Conservation (phyloP, 2,329 filamentous ascomycete species). For the Blastomyces percursus region DNA sequence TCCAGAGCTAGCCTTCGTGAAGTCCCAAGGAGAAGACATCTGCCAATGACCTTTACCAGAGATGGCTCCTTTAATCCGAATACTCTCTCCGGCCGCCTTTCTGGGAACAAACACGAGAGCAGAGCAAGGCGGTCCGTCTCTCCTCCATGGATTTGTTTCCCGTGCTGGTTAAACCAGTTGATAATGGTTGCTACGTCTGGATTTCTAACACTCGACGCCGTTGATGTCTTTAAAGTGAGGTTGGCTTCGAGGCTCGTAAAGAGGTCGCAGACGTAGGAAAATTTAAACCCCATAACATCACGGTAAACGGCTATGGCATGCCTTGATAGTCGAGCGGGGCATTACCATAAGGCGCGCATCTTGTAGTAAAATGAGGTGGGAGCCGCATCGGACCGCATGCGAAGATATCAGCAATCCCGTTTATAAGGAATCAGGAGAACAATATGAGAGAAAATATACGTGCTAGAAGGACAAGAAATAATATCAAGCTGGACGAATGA, state of each 20-base stretch:
- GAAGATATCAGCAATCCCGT: not conserved
- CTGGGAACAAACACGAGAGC: slow-evolving; percentile 64
- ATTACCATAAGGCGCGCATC: not conserved
- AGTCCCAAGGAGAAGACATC: slow-evolving; percentile 53
- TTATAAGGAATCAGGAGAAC: not conserved
- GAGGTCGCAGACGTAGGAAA: slow-evolving; percentile 61
- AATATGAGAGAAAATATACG: not conserved
- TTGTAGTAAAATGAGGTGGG: not conserved
- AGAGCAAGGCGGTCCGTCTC: slow-evolving; percentile 52
- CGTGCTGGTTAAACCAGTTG: slow-evolving; percentile 60
- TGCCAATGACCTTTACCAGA: slow-evolving; percentile 57
- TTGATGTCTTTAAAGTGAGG: slow-evolving; percentile 25
- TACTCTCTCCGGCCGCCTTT: slow-evolving; percentile 64
- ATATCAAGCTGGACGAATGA: not conserved
- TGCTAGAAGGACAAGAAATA: not conserved
- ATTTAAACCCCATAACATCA: slow-evolving; percentile 40
- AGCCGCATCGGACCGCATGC: too few relatives aligned
- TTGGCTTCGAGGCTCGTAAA: slow-evolving; percentile 55
- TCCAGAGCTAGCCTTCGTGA: slow-evolving; percentile 52
- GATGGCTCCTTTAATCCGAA: slow-evolving; percentile 55
- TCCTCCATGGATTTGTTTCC: slow-evolving; percentile 45
- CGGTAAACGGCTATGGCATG: slow-evolving; percentile 1
- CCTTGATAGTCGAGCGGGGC: not conserved
- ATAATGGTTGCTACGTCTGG: slow-evolving; percentile 39
- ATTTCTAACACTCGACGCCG: slow-evolving; percentile 20